Conservation (phyloP, 257 asterid genomes). For the Solanum virginianum region DNA sequence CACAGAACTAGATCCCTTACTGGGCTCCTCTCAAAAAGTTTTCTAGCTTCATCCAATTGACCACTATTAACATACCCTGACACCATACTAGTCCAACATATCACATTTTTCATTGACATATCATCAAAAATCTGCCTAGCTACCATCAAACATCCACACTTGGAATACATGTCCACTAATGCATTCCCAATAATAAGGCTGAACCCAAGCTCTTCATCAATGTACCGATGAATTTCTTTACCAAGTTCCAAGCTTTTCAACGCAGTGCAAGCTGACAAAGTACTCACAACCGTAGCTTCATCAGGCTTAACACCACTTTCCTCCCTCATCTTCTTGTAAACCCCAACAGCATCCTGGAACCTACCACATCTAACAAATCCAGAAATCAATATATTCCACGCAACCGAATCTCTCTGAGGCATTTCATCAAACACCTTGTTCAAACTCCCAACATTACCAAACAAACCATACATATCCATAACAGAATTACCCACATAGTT, state of each 20-base stretch:
- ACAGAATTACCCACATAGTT: slow-evolving; percentile 56
- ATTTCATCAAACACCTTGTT: slow-evolving; percentile 62
- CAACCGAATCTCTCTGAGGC: slow-evolving; percentile 44
- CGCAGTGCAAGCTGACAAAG: slow-evolving; percentile 74
- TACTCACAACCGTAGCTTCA: slow-evolving; percentile 73
- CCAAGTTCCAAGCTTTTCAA: slow-evolving; percentile 54
- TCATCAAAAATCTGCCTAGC: slow-evolving; percentile 56
- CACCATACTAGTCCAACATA: slow-evolving; percentile 83
- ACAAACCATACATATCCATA: slow-evolving; percentile 53
- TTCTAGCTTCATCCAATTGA: slow-evolving; percentile 53
- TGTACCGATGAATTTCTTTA: slow-evolving; percentile 51
- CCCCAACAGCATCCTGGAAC: slow-evolving; percentile 48
- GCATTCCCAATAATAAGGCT: slow-evolving; percentile 59
- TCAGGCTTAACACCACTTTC: slow-evolving; percentile 36
- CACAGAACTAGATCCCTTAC: slow-evolving; percentile 62
- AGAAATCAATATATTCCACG: slow-evolving; percentile 66
- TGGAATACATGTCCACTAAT: slow-evolving; percentile 78
- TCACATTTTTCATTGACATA: slow-evolving; percentile 49
- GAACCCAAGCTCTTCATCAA: slow-evolving; percentile 27
- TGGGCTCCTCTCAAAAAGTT: slow-evolving; percentile 53
- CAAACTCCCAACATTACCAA: slow-evolving; percentile 31
- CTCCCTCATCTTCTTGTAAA: slow-evolving; percentile 39
- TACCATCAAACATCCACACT: slow-evolving; percentile 52
- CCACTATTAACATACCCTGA: slow-evolving; percentile 49
- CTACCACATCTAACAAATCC: slow-evolving; percentile 44